Conservation (phyloP, 1,284 basidiomycete genomes). For the Amylostereum areolatum region DNA sequence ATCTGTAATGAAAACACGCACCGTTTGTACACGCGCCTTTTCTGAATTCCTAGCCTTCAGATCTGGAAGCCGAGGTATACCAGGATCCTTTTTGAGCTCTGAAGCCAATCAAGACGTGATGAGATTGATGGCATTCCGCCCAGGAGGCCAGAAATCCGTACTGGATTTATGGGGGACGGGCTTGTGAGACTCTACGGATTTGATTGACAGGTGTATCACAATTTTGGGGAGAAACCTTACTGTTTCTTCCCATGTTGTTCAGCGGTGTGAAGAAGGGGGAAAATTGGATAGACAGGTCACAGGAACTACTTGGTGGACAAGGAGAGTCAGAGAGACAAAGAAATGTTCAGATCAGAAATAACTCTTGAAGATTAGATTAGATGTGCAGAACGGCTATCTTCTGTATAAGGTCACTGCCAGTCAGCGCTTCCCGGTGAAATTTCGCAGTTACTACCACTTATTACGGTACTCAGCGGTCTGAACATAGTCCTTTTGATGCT, state of each 20-base stretch:
- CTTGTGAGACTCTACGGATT: slow-evolving; percentile 36
- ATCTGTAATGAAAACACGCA: slow-evolving; percentile 16
- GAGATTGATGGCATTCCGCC: neutral
- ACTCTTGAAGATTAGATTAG: too few relatives aligned
- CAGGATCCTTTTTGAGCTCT: slow-evolving; percentile 82
- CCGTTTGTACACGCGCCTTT: slow-evolving; percentile 37
- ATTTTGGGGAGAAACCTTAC: slow-evolving; percentile 27
- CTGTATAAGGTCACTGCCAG: too few relatives aligned
- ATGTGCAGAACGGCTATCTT: too few relatives aligned
- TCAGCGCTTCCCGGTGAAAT: too few relatives aligned
- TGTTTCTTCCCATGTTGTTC: slow-evolving; percentile 48
- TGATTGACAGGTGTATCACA: slow-evolving; percentile 2
- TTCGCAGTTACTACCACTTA: too few relatives aligned
- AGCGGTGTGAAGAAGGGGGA: neutral
- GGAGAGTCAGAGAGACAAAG: too few relatives aligned
- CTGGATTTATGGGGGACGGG: slow-evolving; percentile 51
- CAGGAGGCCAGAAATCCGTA: slow-evolving; percentile 19
- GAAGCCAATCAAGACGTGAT: neutral
- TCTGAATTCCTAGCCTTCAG: slow-evolving; percentile 57
- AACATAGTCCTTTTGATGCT: too few relatives aligned
- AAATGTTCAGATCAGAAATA: too few relatives aligned
- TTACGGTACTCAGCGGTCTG: too few relatives aligned
- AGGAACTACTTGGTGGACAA: too few relatives aligned
- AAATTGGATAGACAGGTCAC: too few relatives aligned
- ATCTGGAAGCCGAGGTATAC: slow-evolving; percentile 70